Base-by-base conservation (phyloP, 768 basidiomycete species). In the Cantharellus anzutake region DNA sequence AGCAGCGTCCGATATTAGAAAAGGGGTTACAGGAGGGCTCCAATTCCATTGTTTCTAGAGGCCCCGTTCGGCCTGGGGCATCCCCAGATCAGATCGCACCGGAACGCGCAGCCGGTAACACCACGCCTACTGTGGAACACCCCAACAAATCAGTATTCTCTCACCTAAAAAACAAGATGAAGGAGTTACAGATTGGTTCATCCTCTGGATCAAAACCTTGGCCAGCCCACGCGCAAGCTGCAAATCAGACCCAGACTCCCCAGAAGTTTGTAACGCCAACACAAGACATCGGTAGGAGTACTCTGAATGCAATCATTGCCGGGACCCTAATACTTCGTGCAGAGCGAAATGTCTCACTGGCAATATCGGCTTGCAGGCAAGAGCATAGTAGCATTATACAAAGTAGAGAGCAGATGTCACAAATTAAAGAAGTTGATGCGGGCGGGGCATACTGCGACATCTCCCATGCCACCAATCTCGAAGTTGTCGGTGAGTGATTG, bases 401-500 rank as follows among this genome's bases (percentile, higher is more conserved):
- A 56, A 86, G 84, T 66, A 71, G 79, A 52, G 74, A 82, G 66
- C 74, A 79, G 48, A 83, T 88, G 82, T 78, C 79, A 61, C 72
- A 75, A 55, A 78, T 92, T 40, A 83, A 78, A 63, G 86, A 88
- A 66, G 80, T 80, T 4, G 66, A 84, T n/a, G 74, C 86, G 62
- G 84, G 87, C 62, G 83, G 84, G 2, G 20, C 20, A 29, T 91
- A 90, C 66, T 90, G 88, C 63, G 88, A 91, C 68, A 70, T 82
- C 56, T 86, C 83, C 1, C 73, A 76, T 51, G 73, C 73, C 16
- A 78, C 77, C 4, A 78, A 86, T 66, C 70, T 90, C 58, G 75
- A 72, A 40, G 68, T 76, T 48, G 73, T 82, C n/a, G 86, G 85
- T 80, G 62, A 52, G 76, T 65, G 48, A 41, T 2, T 7, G 14